These are phyloP conservation scores for Adansonia madagascariensis DNA, from an alignment of 441 rosid genomes.

Conservation along the genomic window DNA sequence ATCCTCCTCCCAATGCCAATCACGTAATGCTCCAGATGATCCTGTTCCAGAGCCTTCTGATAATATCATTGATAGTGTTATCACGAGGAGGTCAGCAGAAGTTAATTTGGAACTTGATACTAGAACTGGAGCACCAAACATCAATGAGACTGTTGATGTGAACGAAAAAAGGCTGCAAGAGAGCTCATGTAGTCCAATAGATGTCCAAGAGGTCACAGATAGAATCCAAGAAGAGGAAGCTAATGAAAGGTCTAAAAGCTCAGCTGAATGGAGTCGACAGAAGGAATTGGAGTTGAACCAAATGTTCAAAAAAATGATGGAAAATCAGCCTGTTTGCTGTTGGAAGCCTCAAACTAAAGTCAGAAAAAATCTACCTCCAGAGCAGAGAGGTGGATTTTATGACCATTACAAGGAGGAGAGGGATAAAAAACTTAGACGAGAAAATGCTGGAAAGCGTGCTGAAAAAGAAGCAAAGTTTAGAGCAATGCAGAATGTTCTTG, in stretches of 20 bases:
- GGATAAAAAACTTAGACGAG: constrained; percentile 63
- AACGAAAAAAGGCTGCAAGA: constrained; percentile 37
- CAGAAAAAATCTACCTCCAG: constrained; percentile 38
- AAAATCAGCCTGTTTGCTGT: constrained; percentile 35
- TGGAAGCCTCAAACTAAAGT: constrained; percentile 34
- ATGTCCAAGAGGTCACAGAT: constrained; percentile 33
- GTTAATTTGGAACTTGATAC: constrained; percentile 40
- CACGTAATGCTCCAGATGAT: constrained; percentile 39
- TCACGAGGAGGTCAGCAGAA: constrained; percentile 32
- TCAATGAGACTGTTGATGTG: constrained; percentile 33
- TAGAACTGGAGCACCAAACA: constrained; percentile 27
- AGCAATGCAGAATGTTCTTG: constrained; percentile 57
- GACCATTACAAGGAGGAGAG: constrained; percentile 64
- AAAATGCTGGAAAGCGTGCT: constrained; percentile 52
- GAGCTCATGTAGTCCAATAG: constrained; percentile 30
- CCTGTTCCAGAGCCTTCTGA: constrained; percentile 32
- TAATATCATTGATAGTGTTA: constrained; percentile 33
- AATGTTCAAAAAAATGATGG: constrained; percentile 58
- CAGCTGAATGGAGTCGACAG: constrained; percentile 54
- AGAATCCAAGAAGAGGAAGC: constrained; percentile 35
- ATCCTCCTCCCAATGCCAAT: constrained; percentile 42
- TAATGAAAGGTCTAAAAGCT: constrained; percentile 36
- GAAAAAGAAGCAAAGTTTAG: constrained; percentile 57
- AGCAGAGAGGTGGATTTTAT: constrained; percentile 63
- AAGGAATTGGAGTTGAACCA: constrained; percentile 60